Evolutionary conservation across 805 yeast species (phyloP).

Genomic region (Zygosaccharomyces rouxii): DNA sequence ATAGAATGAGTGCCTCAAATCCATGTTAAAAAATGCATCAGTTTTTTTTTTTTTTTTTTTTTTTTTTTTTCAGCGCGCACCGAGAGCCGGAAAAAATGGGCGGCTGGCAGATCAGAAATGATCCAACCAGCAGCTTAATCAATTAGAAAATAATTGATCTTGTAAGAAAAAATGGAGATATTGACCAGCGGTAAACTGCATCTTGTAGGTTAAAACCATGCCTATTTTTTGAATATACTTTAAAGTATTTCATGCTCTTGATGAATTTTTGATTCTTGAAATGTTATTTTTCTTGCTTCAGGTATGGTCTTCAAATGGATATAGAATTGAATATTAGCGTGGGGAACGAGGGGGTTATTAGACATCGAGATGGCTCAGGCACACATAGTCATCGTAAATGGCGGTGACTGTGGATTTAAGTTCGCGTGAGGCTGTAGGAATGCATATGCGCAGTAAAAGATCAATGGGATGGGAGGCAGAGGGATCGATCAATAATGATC

Average conservation of each 20-base stretch:
- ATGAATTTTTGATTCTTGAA: background rate
- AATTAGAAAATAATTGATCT: background rate
- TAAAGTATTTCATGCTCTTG: background rate
- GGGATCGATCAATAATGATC: background rate
- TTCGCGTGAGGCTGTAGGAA: background rate
- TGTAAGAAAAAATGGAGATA: background rate
- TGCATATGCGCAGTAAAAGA: background rate
- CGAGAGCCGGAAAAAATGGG: conserved; percentile 2
- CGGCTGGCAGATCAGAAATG: conserved; percentile 5
- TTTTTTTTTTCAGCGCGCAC: background rate
- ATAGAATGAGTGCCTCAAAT: conserved; percentile 2
- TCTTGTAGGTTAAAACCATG: background rate
- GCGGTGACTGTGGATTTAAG: background rate
- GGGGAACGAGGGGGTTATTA: background rate
- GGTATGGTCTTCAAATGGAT: background rate
- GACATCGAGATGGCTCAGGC: background rate
- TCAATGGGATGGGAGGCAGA: background rate
- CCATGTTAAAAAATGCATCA: conserved; percentile 4
- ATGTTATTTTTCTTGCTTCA: background rate
- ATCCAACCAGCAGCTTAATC: background rate
- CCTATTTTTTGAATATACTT: background rate
- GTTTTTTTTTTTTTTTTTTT: background rate
- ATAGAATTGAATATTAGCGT: background rate
- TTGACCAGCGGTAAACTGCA: background rate
- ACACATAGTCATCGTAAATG: background rate